A percentile compares a stretch with the other conserved stretches of the same genome.
phyloP scores from a whole-genome alignment of 2,329 filamentous ascomycete species.

The Microcyclosporella mali region DNA sequence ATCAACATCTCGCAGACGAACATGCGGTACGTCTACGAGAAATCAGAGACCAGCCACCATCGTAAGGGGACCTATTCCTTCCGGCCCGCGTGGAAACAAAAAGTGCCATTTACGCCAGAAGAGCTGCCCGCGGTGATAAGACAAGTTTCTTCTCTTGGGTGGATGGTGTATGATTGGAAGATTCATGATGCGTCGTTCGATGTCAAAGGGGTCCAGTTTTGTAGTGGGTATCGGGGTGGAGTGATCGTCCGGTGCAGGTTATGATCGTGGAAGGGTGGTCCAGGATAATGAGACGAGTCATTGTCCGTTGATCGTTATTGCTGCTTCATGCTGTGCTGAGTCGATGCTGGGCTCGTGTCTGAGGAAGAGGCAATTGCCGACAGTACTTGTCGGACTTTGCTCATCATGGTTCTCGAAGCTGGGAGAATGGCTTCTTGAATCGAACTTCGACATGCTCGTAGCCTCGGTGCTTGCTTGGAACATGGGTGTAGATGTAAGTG shows the following conservation, averaged over 20 bases:
- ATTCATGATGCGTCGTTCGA: slow-evolving; percentile 3
- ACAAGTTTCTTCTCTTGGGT: not conserved
- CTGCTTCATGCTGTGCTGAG: slow-evolving; percentile 11
- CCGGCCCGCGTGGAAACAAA: not conserved
- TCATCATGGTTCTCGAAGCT: not conserved
- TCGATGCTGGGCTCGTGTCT: slow-evolving; percentile 11
- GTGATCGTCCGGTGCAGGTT: not conserved
- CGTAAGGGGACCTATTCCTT: too few species aligned
- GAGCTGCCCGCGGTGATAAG: not conserved
- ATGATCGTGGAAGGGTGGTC: not conserved
- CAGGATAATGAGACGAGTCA: slow-evolving; percentile 6
- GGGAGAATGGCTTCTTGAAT: not conserved
- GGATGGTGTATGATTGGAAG: slow-evolving; percentile 4
- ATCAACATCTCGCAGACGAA: too few species aligned
- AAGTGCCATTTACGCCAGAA: not conserved
- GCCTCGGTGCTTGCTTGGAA: not conserved
- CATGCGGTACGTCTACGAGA: too few species aligned
- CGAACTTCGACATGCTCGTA: not conserved
- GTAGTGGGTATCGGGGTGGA: slow-evolving; percentile 1
- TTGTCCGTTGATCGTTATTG: slow-evolving; percentile 10
- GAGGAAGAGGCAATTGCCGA: not conserved
- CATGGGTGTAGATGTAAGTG: not conserved
- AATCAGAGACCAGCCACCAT: too few species aligned
- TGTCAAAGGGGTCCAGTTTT: slow-evolving; percentile 8
- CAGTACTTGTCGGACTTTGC: not conserved